phyloP scores from a whole-genome alignment of 805 yeast genomes.

The Cyberlindnera suaveolens region DNA sequence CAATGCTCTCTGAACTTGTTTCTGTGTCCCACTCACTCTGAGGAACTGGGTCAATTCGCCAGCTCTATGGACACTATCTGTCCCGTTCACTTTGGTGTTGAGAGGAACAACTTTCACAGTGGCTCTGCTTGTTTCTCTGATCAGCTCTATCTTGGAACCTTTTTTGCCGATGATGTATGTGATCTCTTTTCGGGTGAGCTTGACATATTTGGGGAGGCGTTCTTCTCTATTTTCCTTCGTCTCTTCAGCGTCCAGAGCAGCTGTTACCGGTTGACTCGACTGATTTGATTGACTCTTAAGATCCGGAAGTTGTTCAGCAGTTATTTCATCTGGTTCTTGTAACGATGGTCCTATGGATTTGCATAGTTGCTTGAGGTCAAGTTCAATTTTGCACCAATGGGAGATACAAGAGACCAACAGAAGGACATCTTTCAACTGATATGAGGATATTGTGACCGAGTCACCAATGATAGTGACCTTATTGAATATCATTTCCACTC shows the following conservation, averaged over 20 bases:
- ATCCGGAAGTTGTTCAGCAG: too few species aligned
- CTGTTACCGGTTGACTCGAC: too few species aligned
- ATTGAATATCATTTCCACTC: too few species aligned
- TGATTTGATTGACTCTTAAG: too few species aligned
- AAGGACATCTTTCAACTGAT: background rate
- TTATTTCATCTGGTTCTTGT: too few species aligned
- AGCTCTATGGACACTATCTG: constrained; percentile 7
- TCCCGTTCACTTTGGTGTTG: constrained; percentile 10
- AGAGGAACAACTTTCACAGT: constrained; percentile 34
- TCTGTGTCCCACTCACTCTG: constrained; percentile 26
- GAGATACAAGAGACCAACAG: background rate
- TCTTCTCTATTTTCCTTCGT: background rate
- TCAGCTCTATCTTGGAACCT: constrained; percentile 33
- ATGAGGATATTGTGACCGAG: background rate
- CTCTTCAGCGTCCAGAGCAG: too few species aligned
- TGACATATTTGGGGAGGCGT: constrained; percentile 5
- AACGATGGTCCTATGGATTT: background rate
- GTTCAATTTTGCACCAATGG: background rate
- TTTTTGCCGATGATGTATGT: constrained; percentile 36
- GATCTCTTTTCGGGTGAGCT: constrained; percentile 29
- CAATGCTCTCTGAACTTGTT: constrained; percentile 23
- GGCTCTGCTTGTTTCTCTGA: constrained; percentile 32
- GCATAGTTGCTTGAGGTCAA: background rate
- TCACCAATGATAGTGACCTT: background rate
- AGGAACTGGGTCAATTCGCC: constrained; percentile 22